These are phyloP conservation scores for Starmerella asiatica DNA, from an alignment of 805 yeast genomes.

Conservation along the genomic window DNA sequence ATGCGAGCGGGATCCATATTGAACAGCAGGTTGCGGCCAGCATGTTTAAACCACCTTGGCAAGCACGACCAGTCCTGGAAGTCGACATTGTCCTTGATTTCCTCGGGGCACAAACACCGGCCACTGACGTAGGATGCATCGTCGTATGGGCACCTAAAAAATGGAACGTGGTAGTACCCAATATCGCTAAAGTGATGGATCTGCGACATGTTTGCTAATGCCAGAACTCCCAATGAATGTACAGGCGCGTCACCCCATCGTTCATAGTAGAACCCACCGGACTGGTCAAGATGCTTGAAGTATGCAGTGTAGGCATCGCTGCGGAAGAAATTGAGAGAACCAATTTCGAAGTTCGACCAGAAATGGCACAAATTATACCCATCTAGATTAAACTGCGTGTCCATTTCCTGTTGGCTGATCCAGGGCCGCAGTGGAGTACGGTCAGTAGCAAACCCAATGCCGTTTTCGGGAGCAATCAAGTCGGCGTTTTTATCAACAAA, in stretches of 20 bases:
- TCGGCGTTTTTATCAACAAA: constrained; percentile 48
- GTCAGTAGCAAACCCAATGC: constrained; percentile 45
- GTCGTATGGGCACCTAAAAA: constrained; percentile 32
- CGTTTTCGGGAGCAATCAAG: constrained; percentile 49
- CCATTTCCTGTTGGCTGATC: constrained; percentile 21
- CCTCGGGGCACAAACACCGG: constrained; percentile 27
- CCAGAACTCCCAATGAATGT: constrained; percentile 55
- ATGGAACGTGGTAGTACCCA: constrained; percentile 68
- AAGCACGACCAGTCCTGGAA: constrained; percentile 27
- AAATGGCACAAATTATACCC: constrained; percentile 69
- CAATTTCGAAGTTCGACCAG: constrained; percentile 81
- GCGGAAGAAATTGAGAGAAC: constrained; percentile 59
- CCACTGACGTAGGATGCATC: constrained; percentile 25
- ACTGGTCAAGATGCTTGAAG: constrained; percentile 51
- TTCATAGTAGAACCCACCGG: constrained; percentile 81
- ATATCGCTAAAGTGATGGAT: constrained; percentile 69
- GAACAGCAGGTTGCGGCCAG: constrained; percentile 24
- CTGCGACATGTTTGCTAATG: constrained; percentile 45
- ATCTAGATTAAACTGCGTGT: constrained; percentile 31
- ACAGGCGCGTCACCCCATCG: constrained; percentile 96
- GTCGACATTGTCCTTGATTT: constrained; percentile 27
- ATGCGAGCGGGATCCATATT: constrained; percentile 15
- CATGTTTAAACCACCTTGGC: constrained; percentile 29
- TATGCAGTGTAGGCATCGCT: constrained; percentile 52
- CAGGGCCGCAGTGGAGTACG: constrained; percentile 28